Evolutionary conservation across 2,329 filamentous ascomycete genomes (phyloP), one percentile per base, ranked within the genome.

Genomic region (Beauveria varroae): DNA sequence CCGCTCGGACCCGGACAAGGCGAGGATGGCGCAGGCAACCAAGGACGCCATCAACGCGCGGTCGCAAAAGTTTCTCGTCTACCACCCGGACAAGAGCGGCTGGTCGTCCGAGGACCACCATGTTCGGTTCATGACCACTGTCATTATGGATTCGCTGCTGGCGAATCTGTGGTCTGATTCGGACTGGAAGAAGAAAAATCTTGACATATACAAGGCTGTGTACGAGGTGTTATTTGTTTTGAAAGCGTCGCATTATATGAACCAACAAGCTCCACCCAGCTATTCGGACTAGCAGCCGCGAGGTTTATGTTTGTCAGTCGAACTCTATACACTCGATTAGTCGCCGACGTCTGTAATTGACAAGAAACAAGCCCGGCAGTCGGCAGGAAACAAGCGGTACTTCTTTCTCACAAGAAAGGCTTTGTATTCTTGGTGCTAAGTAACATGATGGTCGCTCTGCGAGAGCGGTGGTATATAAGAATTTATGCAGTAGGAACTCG

Each of bases 101-200:
- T 76, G 74, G 74, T 69, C 69, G 22, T 53, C 64, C 47, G 69
- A 75, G 54, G 75, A 77, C 62, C 74, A 77, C 63, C 65, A 73
- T 51, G 67, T 75, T 46, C 72, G 74, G 41, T 77, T 77, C 68
- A 71, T 77, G 44, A 68, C 68, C 49, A 71, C 70, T 28, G 68
- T 75, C 41, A 63, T 74, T n/a, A 59, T 61, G 28, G 73, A 76
- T 64, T 75, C 73, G 58, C 65, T 72, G 64, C 65, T 76, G 51
- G 68, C 67, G 57, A 64, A 65, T 34, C 40, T 72, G 62, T 76
- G 73, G 74, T 65, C 65, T 49, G 67, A 71, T 28, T 64, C 58
- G 14, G 70, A 72, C 22, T 73, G 69, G 71, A 70, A 68, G 61
- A 71, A 71, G 62, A 67, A 61, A 24, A 64, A 64, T 7, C n/a